These are phyloP conservation scores for Dactylellina cionopaga DNA, from an alignment of 2,329 filamentous ascomycete species.

Conservation along the genomic window DNA sequence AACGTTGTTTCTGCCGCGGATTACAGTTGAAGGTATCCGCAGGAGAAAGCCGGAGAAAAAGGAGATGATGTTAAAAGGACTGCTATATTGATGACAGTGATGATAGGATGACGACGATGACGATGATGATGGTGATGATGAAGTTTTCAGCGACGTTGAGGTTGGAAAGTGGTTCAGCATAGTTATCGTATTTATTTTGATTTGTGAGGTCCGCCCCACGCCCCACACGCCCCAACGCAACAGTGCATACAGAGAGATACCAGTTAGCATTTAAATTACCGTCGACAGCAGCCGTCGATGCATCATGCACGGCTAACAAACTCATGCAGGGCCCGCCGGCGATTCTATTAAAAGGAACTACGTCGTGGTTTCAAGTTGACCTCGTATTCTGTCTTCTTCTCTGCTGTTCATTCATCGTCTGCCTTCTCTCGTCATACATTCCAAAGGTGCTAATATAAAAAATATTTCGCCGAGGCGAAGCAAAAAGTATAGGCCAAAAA, in stretches of 20 bases:
- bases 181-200: neutral
- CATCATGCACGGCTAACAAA: too few species aligned
- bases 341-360: too few species aligned
- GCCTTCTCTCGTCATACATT: too few species aligned
- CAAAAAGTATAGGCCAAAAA: too few species aligned
- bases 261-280: too few species aligned
- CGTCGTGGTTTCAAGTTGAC: too few species aligned
- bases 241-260: neutral
- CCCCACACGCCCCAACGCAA: conserved; percentile 9
- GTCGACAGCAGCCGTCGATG: too few species aligned
- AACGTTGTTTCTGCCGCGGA: conserved; percentile 3
- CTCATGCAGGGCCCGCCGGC: too few species aligned
- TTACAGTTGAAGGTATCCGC: conserved; percentile 32
- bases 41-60: neutral
- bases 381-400: too few species aligned
- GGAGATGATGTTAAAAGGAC: neutral
- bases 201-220: conserved; percentile 22
- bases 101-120: conserved; percentile 2
- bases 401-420: too few species aligned
- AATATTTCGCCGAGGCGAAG: too few species aligned
- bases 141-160: neutral
- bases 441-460: too few species aligned
- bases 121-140: conserved; percentile 7
- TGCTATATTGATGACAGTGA: neutral
- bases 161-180: neutral